Conservation (phyloP, 2,329 filamentous ascomycete species). For the Berkeleyomyces rouxiae region DNA sequence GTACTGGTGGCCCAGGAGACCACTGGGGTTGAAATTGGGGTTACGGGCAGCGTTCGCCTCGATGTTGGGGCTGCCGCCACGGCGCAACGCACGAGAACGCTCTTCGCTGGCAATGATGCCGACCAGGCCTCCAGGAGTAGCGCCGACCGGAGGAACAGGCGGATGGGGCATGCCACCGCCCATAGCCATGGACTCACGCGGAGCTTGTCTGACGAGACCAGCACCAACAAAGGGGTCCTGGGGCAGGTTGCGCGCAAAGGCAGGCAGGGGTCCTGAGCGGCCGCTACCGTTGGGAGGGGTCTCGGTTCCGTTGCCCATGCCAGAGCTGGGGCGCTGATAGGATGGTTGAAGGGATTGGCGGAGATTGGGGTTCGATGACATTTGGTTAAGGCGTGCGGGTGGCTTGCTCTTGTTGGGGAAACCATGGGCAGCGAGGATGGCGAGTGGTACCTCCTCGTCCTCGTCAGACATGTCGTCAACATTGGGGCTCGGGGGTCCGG, state of each 20-base stretch:
- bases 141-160: slow-evolving; percentile 25
- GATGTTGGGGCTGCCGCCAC: slow-evolving; percentile 54
- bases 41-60: slow-evolving; percentile 26
- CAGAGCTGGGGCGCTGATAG: slow-evolving; percentile 35
- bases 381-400: slow-evolving; percentile 47
- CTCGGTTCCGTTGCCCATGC: slow-evolving; percentile 18
- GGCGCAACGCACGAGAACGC: slow-evolving; percentile 56
- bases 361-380: slow-evolving; percentile 56
- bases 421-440: slow-evolving; percentile 73
- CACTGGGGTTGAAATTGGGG: slow-evolving; percentile 22
- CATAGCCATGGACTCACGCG: slow-evolving; percentile 60
- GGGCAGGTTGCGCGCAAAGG: slow-evolving; percentile 68
- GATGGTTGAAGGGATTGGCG: slow-evolving; percentile 30
- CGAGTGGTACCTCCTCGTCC: slow-evolving; percentile 76
- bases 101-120: slow-evolving; percentile 81
- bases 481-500: slow-evolving; percentile 20
- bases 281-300: slow-evolving; percentile 13
- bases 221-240: slow-evolving; percentile 75
- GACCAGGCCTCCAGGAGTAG: slow-evolving; percentile 56
- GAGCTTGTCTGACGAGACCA: slow-evolving; percentile 52
- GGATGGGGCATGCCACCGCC: slow-evolving; percentile 30
- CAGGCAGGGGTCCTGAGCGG: slow-evolving; percentile 41
- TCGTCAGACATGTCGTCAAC: slow-evolving; percentile 49
- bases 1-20: slow-evolving; percentile 24
- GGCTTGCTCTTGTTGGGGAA: slow-evolving; percentile 68